These are phyloP conservation scores for Leccinum fibrillosum DNA, from an alignment of 768 basidiomycete genomes.

Conservation along the genomic window DNA sequence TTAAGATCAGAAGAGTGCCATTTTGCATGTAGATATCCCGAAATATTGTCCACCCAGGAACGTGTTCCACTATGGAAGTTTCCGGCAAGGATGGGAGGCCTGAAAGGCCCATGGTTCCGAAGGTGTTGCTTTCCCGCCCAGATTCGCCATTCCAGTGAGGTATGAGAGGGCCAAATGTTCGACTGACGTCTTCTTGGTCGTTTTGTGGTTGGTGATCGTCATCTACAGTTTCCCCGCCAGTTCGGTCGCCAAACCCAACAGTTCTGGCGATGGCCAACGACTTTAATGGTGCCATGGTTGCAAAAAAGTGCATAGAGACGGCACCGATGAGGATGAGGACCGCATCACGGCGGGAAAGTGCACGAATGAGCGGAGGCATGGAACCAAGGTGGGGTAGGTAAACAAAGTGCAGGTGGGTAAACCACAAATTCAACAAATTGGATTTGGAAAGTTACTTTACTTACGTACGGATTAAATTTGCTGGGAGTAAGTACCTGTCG, in stretches of 20 bases:
- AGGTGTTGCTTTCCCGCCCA: not conserved
- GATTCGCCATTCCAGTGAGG: not conserved
- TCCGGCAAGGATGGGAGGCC: slow-evolving; percentile 36
- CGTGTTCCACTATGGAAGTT: slow-evolving; percentile 60
- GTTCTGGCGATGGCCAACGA: slow-evolving; percentile 33
- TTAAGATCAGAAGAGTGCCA: slow-evolving; percentile 73
- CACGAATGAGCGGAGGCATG: slow-evolving; percentile 39
- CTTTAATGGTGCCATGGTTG: slow-evolving; percentile 35
- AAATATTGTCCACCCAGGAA: slow-evolving; percentile 84
- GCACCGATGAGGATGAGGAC: slow-evolving; percentile 59
- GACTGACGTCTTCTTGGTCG: slow-evolving; percentile 3
- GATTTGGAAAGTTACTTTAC: not conserved
- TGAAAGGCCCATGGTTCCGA: not conserved
- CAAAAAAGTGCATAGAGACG: slow-evolving; percentile 51
- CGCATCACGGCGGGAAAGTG: slow-evolving; percentile 53
- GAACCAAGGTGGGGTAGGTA: not conserved
- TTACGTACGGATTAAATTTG: not conserved
- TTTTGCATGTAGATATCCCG: slow-evolving; percentile 82
- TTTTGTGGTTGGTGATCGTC: slow-evolving; percentile 1
- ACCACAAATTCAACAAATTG: not conserved
- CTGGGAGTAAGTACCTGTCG: not conserved
- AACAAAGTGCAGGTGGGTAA: not conserved
- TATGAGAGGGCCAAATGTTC: not conserved
- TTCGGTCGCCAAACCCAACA: slow-evolving; percentile 12
- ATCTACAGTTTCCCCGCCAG: not conserved